A percentile compares a stretch with the other conserved stretches of the same genome.
These are phyloP conservation scores for Chaetomium sp. DNA, from an alignment of 2,329 filamentous ascomycete species.

Conservation along the genomic window DNA sequence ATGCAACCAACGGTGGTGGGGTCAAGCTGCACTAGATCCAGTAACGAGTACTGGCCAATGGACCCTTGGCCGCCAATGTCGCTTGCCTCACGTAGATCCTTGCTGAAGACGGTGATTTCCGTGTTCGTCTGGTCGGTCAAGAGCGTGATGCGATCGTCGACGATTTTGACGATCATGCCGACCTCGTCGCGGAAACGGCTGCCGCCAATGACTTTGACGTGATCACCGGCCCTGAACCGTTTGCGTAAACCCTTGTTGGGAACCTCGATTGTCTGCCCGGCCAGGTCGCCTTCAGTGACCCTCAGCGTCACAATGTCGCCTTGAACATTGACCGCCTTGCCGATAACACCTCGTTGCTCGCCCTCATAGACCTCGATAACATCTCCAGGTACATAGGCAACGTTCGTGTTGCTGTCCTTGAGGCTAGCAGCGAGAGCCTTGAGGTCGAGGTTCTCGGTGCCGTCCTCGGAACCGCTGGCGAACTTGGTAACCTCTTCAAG, in stretches of 20 bases:
- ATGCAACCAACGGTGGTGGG: slow-evolving; percentile 89
- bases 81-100: slow-evolving; percentile 89
- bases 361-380: slow-evolving; percentile 96
- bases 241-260: slow-evolving; percentile 91
- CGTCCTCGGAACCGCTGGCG: slow-evolving; percentile 83
- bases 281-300: slow-evolving; percentile 79
- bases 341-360: slow-evolving; percentile 89
- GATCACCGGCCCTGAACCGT: slow-evolving; percentile 88
- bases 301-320: slow-evolving; percentile 89
- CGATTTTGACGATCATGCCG: slow-evolving; percentile 93
- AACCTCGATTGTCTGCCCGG: slow-evolving; percentile 85
- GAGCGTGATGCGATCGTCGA: slow-evolving; percentile 87
- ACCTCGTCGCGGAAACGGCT: slow-evolving; percentile 94
- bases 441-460: slow-evolving; percentile 89
- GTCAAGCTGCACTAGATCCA: slow-evolving; percentile 93
- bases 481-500: slow-evolving; percentile 97
- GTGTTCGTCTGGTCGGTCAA: slow-evolving; percentile 89
- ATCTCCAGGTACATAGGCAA: slow-evolving; percentile 88
- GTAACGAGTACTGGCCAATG: slow-evolving; percentile 86
- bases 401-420: slow-evolving; percentile 78
- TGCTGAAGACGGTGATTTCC: slow-evolving; percentile 97
- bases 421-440: slow-evolving; percentile 87
- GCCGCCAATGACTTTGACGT: slow-evolving; percentile 97
- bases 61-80: slow-evolving; percentile 85
- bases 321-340: slow-evolving; percentile 81